phyloP scores from a whole-genome alignment of 2,329 filamentous ascomycete species.

The Penicillium thymicola region DNA sequence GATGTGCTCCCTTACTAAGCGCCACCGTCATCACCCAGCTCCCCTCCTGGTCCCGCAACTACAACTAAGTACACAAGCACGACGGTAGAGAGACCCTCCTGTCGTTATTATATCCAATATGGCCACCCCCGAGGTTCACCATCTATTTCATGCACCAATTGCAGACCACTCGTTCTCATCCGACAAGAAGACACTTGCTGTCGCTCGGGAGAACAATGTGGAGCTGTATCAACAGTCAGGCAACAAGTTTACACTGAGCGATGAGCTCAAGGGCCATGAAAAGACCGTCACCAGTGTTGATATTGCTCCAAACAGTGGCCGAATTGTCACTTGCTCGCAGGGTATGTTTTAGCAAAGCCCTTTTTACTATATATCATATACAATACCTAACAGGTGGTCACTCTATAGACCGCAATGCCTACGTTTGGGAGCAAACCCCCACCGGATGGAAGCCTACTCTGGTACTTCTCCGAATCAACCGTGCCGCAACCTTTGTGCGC shows the following conservation, averaged over 20 bases:
- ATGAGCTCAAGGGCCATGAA: constrained; percentile 94
- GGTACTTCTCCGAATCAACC: constrained; percentile 93
- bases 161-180: constrained; percentile 97
- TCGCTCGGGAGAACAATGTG: constrained; percentile 83
- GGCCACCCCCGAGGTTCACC: constrained; percentile 85
- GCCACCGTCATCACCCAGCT: constrained; percentile 20
- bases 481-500: constrained; percentile 92
- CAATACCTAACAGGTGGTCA: background rate
- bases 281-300: constrained; percentile 96
- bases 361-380: background rate
- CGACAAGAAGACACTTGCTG: constrained; percentile 82
- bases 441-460: constrained; percentile 94
- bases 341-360: constrained; percentile 52
- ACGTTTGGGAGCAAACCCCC: constrained; percentile 95
- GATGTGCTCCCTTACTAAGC: constrained; percentile 19
- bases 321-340: constrained; percentile 97
- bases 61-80: constrained; percentile 26
- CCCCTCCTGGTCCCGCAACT: constrained; percentile 10
- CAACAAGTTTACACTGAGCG: constrained; percentile 74
- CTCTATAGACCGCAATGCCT: constrained; percentile 80
- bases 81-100: constrained; percentile 99
- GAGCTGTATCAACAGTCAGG: constrained; percentile 79
- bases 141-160: constrained; percentile 94
- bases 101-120: constrained; percentile 61
- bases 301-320: constrained; percentile 83